Percentiles rank a stretch among this genome's conserved stretches.
Conservation (phyloP, 371 early-diverging fungal species). For the Syncephalastrum sp. region DNA sequence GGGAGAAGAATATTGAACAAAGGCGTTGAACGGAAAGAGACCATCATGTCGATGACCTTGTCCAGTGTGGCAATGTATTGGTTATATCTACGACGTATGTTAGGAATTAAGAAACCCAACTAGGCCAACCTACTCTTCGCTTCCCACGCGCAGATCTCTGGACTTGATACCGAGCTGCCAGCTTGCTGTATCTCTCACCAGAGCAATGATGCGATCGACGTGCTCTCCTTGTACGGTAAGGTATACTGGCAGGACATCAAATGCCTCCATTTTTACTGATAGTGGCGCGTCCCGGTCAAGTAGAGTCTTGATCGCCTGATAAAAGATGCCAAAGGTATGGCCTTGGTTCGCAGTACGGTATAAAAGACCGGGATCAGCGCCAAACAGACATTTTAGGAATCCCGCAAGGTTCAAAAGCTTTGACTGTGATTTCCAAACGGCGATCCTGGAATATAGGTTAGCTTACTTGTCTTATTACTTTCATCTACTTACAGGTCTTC, state of each 20-base stretch:
- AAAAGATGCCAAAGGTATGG: constrained; percentile 21
- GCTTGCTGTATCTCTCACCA: neutral
- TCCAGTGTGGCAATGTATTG: constrained; percentile 56
- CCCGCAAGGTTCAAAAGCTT: constrained; percentile 28
- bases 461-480: too few species aligned
- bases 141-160: neutral
- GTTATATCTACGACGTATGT: constrained; percentile 35
- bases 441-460: constrained; percentile 21
- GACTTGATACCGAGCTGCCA: neutral
- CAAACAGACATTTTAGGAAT: constrained; percentile 42
- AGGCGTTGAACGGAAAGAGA: constrained; percentile 33
- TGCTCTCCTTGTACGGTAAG: constrained; percentile 24
- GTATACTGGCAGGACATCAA: constrained; percentile 37
- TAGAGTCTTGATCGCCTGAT: constrained; percentile 15
- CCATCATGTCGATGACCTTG: constrained; percentile 48
- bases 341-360: constrained; percentile 28
- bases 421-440: constrained; percentile 24
- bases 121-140: neutral
- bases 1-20: constrained; percentile 53
- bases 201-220: constrained; percentile 15
- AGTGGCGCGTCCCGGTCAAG: constrained; percentile 20
- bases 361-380: constrained; percentile 45
- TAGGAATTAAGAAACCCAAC: too few species aligned
- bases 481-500: constrained; percentile 34
- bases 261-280: constrained; percentile 20